These are phyloP conservation scores for Linnemannia exigua DNA, from an alignment of 192 early-diverging fungal species.

Conservation along the genomic window DNA sequence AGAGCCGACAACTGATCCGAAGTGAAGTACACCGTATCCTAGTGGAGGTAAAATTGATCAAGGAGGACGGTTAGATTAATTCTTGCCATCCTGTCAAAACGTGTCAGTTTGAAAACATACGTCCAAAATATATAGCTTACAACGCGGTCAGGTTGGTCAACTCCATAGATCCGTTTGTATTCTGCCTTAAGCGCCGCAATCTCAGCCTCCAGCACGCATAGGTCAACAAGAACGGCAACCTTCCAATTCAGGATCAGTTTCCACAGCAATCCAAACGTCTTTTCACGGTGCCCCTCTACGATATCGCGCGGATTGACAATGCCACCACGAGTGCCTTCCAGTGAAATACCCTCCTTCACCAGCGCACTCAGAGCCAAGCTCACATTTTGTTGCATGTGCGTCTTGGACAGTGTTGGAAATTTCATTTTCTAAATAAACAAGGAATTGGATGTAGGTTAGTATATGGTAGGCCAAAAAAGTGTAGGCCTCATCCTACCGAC, in stretches of 20 bases:
- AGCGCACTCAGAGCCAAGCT: slow-evolving; percentile 42
- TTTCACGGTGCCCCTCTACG: slow-evolving; percentile 58
- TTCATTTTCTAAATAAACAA: slow-evolving; percentile 40
- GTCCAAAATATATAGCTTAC: slow-evolving; percentile 14
- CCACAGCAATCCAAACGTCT: slow-evolving; percentile 58
- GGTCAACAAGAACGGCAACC: slow-evolving; percentile 50
- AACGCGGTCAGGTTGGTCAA: slow-evolving; percentile 39
- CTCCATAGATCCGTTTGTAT: slow-evolving; percentile 30
- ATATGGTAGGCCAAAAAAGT: not conserved
- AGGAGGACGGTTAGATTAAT: not conserved
- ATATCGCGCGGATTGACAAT: slow-evolving; percentile 46
- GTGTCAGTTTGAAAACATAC: not conserved
- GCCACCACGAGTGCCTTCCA: slow-evolving; percentile 53
- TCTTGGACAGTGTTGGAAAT: slow-evolving; percentile 51
- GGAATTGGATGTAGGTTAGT: not conserved
- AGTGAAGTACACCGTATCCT: slow-evolving; percentile 56
- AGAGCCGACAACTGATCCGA: slow-evolving; percentile 56
- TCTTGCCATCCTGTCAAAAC: not conserved
- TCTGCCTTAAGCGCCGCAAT: slow-evolving; percentile 40
- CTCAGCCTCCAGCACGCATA: slow-evolving; percentile 39
- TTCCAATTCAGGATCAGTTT: slow-evolving; percentile 58
- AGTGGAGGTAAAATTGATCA: not conserved
- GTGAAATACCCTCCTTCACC: slow-evolving; percentile 27
- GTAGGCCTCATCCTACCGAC: too few species aligned
- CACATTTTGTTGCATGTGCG: slow-evolving; percentile 60